Conservation (phyloP, 2,329 filamentous ascomycete species). For the Cryphonectria radicalis region DNA sequence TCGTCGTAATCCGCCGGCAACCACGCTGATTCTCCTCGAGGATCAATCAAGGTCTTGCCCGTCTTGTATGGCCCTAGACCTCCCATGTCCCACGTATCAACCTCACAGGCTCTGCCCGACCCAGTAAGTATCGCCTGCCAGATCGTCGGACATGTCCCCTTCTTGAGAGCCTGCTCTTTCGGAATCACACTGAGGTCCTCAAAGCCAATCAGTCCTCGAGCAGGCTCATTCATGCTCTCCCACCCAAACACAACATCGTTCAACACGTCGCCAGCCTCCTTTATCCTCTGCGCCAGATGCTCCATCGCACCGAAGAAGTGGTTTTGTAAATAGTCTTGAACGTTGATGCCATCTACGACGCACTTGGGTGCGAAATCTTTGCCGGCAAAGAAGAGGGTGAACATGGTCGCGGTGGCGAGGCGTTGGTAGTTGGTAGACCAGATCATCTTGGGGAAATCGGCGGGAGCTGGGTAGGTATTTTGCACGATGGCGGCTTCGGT, state of each 20-base stretch:
- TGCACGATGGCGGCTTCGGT: slow-evolving; percentile 95
- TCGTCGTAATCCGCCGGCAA: slow-evolving; percentile 83
- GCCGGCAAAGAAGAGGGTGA: slow-evolving; percentile 92
- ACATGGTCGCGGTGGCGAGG: slow-evolving; percentile 85
- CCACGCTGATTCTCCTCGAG: slow-evolving; percentile 85
- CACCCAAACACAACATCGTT: slow-evolving; percentile 89
- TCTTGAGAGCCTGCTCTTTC: slow-evolving; percentile 85
- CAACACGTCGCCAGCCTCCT: slow-evolving; percentile 87
- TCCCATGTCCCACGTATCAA: slow-evolving; percentile 92
- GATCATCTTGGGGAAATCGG: slow-evolving; percentile 95
- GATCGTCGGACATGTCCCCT: slow-evolving; percentile 89
- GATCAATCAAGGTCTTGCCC: slow-evolving; percentile 81
- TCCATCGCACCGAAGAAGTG: slow-evolving; percentile 83
- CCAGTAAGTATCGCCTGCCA: slow-evolving; percentile 93
- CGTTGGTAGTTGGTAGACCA: slow-evolving; percentile 98
- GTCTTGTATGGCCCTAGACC: slow-evolving; percentile 90
- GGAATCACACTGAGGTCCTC: slow-evolving; percentile 82
- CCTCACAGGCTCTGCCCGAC: slow-evolving; percentile 87
- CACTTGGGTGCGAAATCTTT: slow-evolving; percentile 93
- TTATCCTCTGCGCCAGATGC: slow-evolving; percentile 81
- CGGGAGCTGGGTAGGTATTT: slow-evolving; percentile 86
- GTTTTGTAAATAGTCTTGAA: slow-evolving; percentile 89
- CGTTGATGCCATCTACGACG: slow-evolving; percentile 91
- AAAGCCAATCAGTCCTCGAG: slow-evolving; percentile 83
- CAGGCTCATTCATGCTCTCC: slow-evolving; percentile 96